Conservation (phyloP, 768 basidiomycete species). For the Psilocybe tampanensis region DNA sequence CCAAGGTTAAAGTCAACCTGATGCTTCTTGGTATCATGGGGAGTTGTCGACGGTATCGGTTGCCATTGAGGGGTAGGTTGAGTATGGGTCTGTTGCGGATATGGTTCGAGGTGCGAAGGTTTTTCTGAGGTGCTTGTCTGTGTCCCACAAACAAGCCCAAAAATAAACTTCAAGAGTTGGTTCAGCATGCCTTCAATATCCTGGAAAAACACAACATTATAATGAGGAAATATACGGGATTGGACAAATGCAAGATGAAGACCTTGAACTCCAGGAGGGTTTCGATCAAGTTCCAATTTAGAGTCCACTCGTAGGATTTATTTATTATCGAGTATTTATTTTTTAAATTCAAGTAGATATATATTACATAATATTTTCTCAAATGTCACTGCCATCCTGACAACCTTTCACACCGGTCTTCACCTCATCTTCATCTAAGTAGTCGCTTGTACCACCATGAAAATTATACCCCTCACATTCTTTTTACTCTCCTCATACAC, state of each 20-base stretch:
- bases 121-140: not conserved
- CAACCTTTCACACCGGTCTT: slow-evolving; percentile 7
- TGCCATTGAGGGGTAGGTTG: slow-evolving; percentile 1
- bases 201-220: too few species aligned
- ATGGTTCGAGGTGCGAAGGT: not conserved
- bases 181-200: slow-evolving; percentile 20
- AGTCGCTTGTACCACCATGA: slow-evolving; percentile 23
- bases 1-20: slow-evolving; percentile 5
- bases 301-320: too few species aligned
- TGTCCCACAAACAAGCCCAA: slow-evolving; percentile 29
- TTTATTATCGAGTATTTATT: too few species aligned
- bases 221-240: too few species aligned
- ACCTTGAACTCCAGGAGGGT: too few species aligned
- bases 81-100: not conserved
- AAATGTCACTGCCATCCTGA: slow-evolving; percentile 1
- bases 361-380: slow-evolving; percentile 8
- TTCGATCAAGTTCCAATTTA: too few species aligned
- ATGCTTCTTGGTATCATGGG: slow-evolving; percentile 7
- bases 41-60: not conserved
- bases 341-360: not conserved
- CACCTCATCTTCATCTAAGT: slow-evolving; percentile 11
- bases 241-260: too few species aligned
- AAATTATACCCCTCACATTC: slow-evolving; percentile 45
- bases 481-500: slow-evolving; percentile 48
- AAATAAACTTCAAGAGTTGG: slow-evolving; percentile 31